Percentiles rank a stretch among this genome's conserved stretches.
Conservation (phyloP, 352 stramenopile species). For the Globisporangium ultimum region DNA sequence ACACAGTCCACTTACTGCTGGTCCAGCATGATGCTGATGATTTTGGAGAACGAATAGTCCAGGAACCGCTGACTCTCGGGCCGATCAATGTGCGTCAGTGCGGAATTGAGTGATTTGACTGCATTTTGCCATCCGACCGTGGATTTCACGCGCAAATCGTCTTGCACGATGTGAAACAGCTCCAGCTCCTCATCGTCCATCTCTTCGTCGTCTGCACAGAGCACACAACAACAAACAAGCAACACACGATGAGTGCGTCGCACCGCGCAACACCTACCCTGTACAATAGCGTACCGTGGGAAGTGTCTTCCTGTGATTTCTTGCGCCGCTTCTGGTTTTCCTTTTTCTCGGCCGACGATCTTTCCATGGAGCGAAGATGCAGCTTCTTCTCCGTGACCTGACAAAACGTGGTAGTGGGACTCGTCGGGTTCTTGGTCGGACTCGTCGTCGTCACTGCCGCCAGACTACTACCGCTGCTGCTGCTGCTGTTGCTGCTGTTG, state of each 20-base stretch:
- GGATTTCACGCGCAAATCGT: conserved; percentile 86
- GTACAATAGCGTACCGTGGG: conserved; percentile 14
- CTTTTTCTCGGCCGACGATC: conserved; percentile 35
- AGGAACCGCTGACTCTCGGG: conserved; percentile 77
- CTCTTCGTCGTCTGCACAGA: conserved; percentile 30
- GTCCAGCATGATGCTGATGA: conserved; percentile 89
- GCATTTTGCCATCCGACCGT: conserved; percentile 89
- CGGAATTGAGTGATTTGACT: conserved; percentile 79
- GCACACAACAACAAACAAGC: conserved; percentile 3
- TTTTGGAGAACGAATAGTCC: conserved; percentile 71
- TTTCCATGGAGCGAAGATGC: conserved; percentile 55
- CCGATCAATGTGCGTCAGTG: conserved; percentile 62
- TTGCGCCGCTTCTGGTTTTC: conserved; percentile 68
- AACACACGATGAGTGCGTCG: neutral
- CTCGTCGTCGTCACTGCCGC: conserved; percentile 9
- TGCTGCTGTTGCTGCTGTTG: conserved; percentile 9
- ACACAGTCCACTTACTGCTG: conserved; percentile 65
- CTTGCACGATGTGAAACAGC: conserved; percentile 79
- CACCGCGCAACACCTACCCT: neutral
- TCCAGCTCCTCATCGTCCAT: conserved; percentile 85
- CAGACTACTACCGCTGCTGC: conserved; percentile 4
- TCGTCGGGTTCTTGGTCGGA: conserved; percentile 1
- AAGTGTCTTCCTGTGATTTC: conserved; percentile 50
- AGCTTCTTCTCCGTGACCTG: conserved; percentile 50
- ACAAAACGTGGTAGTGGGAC: conserved; percentile 5